phyloP scores from a whole-genome alignment of 768 basidiomycete species.

The Glaciozyma martinii region DNA sequence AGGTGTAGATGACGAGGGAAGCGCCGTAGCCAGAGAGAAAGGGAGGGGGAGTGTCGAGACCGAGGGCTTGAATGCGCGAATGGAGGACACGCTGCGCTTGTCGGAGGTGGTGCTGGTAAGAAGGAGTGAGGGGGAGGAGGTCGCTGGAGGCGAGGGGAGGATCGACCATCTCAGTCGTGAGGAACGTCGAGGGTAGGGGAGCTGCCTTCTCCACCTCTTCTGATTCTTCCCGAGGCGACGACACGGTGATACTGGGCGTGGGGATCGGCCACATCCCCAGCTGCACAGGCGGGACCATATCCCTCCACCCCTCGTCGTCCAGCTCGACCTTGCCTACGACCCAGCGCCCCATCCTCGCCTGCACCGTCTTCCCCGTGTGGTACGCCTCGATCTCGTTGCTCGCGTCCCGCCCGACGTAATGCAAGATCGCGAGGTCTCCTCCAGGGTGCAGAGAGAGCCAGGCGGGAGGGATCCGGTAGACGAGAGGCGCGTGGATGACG shows the following conservation, averaged over 20 bases:
- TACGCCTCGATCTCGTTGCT: constrained; percentile 90
- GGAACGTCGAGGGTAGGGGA: background rate
- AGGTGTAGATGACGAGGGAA: constrained; percentile 67
- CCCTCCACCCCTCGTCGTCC: constrained; percentile 24
- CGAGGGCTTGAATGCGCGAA: constrained; percentile 60
- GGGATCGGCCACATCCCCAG: constrained; percentile 30
- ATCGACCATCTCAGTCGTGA: constrained; percentile 23
- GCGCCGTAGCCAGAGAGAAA: constrained; percentile 82
- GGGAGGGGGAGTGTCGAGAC: constrained; percentile 67
- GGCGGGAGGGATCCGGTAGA: constrained; percentile 24
- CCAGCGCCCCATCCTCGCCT: constrained; percentile 27
- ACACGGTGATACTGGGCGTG: constrained; percentile 21
- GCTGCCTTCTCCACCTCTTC: background rate
- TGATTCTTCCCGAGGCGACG: background rate
- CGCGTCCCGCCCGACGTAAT: constrained; percentile 92
- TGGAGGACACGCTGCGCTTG: constrained; percentile 73
- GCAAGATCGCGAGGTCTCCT: constrained; percentile 75
- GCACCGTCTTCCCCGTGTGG: constrained; percentile 29
- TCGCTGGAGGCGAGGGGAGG: constrained; percentile 11
- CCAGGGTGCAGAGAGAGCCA: constrained; percentile 59
- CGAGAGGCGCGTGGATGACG: constrained; percentile 27
- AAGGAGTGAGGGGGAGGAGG: constrained; percentile 23
- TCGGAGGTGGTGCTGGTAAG: constrained; percentile 30
- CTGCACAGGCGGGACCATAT: constrained; percentile 31
- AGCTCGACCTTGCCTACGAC: constrained; percentile 20